These are phyloP conservation scores for Alnus glutinosa DNA, from an alignment of 306 rosid genomes.

Conservation along the genomic window DNA sequence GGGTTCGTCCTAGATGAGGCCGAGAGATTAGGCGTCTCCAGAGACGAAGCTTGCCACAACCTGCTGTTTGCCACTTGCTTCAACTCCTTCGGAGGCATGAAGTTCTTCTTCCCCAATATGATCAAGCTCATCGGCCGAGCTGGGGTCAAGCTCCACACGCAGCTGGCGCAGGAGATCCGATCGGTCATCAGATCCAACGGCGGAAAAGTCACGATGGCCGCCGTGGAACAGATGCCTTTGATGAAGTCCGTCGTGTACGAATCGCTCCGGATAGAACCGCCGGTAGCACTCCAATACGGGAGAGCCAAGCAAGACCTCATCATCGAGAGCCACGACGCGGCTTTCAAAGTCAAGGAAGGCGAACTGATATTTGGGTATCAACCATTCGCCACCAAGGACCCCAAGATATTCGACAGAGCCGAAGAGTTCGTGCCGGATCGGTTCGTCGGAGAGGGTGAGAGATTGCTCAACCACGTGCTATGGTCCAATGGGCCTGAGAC, in stretches of 20 bases:
- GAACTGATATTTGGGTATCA: slow-evolving; percentile 82
- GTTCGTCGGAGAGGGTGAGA: slow-evolving; percentile 83
- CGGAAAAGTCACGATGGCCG: slow-evolving; percentile 67
- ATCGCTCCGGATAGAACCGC: slow-evolving; percentile 76
- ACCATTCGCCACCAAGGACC: slow-evolving; percentile 87
- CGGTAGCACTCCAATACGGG: slow-evolving; percentile 73
- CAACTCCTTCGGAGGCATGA: slow-evolving; percentile 83
- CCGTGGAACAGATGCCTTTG: slow-evolving; percentile 72
- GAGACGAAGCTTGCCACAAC: slow-evolving; percentile 89
- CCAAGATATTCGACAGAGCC: slow-evolving; percentile 58
- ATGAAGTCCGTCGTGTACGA: slow-evolving; percentile 89
- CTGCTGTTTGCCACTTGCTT: slow-evolving; percentile 83
- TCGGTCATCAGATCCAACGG: slow-evolving; percentile 54
- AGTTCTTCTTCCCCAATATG: slow-evolving; percentile 59
- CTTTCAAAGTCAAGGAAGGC: slow-evolving; percentile 72
- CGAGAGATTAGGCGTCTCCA: slow-evolving; percentile 56
- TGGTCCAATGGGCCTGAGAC: slow-evolving; percentile 95
- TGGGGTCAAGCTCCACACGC: slow-evolving; percentile 59
- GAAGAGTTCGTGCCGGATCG: slow-evolving; percentile 73
- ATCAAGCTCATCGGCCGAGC: slow-evolving; percentile 63
- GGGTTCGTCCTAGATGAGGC: slow-evolving; percentile 65
- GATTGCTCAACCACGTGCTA: slow-evolving; percentile 63
- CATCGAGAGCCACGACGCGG: slow-evolving; percentile 74
- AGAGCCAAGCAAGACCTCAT: slow-evolving; percentile 66
- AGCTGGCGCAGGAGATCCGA: slow-evolving; percentile 65